These are phyloP conservation scores for Colletotrichum orbiculare DNA, from an alignment of 2,329 filamentous ascomycete genomes.

Conservation along the genomic window DNA sequence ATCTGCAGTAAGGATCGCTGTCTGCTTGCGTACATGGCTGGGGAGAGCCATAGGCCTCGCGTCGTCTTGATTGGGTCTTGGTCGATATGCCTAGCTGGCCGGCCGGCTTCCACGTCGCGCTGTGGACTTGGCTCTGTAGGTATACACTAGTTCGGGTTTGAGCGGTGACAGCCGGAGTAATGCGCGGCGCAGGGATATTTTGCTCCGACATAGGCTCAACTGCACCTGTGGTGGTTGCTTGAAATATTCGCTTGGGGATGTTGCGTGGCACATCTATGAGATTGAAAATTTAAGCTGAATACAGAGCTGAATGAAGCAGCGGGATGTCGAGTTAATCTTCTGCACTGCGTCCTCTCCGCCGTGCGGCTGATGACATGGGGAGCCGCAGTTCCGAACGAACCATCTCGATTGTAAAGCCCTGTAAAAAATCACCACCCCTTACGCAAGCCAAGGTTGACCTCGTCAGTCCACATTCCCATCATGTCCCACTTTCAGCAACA, in stretches of 20 bases:
- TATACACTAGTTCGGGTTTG: conserved; percentile 4
- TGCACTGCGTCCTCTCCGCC: not conserved
- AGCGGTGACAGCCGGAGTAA: conserved; percentile 20
- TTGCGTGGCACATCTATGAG: too few species aligned
- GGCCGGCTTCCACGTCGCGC: conserved; percentile 11
- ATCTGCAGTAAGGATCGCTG: conserved; percentile 33
- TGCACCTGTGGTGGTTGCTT: not conserved
- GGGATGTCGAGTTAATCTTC: not conserved
- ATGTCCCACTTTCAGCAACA: conserved; percentile 16
- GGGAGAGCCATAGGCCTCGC: conserved; percentile 10
- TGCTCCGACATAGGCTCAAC: conserved; percentile 9
- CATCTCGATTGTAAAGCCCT: conserved; percentile 18
- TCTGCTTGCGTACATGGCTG: conserved; percentile 35
- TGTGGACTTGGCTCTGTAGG: conserved; percentile 17
- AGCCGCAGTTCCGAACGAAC: conserved; percentile 7
- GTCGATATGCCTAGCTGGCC: not conserved
- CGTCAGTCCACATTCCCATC: conserved; percentile 26
- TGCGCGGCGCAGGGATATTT: not conserved
- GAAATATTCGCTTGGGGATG: not conserved
- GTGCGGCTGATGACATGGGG: conserved; percentile 28
- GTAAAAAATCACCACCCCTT: conserved; percentile 29
- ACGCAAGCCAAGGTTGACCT: conserved; percentile 35
- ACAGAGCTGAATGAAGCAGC: not conserved
- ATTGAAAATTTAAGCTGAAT: too few species aligned
- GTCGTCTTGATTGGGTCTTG: conserved; percentile 5